These are phyloP conservation scores for Zasmidium angulare DNA, from an alignment of 2,329 filamentous ascomycete genomes.

Conservation along the genomic window DNA sequence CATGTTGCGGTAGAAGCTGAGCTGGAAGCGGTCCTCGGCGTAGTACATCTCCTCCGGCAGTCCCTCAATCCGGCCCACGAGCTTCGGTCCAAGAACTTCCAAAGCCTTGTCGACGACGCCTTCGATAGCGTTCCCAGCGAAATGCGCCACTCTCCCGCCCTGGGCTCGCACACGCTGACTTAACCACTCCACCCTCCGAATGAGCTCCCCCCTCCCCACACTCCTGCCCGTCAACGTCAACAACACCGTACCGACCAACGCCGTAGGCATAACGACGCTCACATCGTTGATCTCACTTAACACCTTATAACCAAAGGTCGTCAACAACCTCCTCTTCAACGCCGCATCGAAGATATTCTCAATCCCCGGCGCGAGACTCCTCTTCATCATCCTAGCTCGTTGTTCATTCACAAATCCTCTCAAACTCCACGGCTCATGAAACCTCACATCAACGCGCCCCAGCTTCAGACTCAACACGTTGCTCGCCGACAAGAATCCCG, in stretches of 20 bases:
- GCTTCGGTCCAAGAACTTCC: conserved; percentile 84
- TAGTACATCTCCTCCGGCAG: conserved; percentile 90
- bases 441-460: conserved; percentile 89
- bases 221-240: conserved; percentile 88
- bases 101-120: conserved; percentile 86
- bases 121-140: conserved; percentile 74
- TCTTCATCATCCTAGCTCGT: conserved; percentile 49
- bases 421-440: conserved; percentile 94
- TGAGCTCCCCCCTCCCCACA: conserved; percentile 81
- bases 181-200: conserved; percentile 87
- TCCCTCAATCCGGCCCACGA: conserved; percentile 77
- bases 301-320: conserved; percentile 88
- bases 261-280: conserved; percentile 97
- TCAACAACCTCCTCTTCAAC: conserved; percentile 66
- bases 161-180: conserved; percentile 77
- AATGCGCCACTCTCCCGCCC: conserved; percentile 90
- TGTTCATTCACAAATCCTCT: conserved; percentile 79
- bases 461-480: conserved; percentile 86
- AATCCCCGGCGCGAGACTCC: conserved; percentile 27
- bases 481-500: conserved; percentile 83
- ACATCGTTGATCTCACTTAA: conserved; percentile 93
- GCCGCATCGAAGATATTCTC: conserved; percentile 47
- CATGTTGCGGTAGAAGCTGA: conserved; percentile 99
- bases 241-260: conserved; percentile 88
- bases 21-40: conserved; percentile 89